These are phyloP conservation scores for Stereum hirsutum DNA, from an alignment of 1,284 basidiomycete genomes.

Conservation along the genomic window DNA sequence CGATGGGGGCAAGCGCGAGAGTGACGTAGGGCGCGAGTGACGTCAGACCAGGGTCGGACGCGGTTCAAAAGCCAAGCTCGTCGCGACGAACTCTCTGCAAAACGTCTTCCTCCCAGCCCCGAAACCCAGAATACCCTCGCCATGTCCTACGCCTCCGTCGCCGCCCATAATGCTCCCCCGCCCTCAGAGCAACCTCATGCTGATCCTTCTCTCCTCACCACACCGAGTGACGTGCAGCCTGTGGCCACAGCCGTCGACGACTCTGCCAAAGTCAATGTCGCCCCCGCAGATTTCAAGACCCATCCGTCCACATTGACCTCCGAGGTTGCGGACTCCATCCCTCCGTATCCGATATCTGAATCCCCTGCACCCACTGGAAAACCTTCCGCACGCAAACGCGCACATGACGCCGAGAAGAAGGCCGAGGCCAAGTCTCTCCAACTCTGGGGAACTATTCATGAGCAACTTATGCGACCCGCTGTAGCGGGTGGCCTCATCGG, in stretches of 20 bases:
- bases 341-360: too few relatives aligned
- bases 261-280: conserved; percentile 44
- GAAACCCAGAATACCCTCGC: conserved; percentile 9
- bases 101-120: too few relatives aligned
- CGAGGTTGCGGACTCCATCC: conserved; percentile 13
- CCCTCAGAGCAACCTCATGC: conserved; percentile 45
- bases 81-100: too few relatives aligned
- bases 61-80: too few relatives aligned
- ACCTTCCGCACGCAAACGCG: conserved; percentile 15
- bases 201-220: conserved; percentile 54
- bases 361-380: conserved; percentile 7
- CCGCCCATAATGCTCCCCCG: conserved; percentile 47
- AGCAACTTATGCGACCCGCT: conserved; percentile 55
- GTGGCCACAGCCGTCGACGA: conserved; percentile 30
- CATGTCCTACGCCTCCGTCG: conserved; percentile 64
- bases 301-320: conserved; percentile 35
- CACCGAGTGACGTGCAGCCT: conserved; percentile 16
- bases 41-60: too few relatives aligned
- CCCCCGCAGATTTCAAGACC: conserved; percentile 37
- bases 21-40: too few relatives aligned
- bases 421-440: conserved; percentile 45
- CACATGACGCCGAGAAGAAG: conserved; percentile 41
- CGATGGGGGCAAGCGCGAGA: too few relatives aligned
- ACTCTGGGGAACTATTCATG: conserved; percentile 48
- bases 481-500: conserved; percentile 70